Evolutionary conservation across 2,329 filamentous ascomycete genomes (phyloP).

Genomic region (Aspergillus sp.): DNA sequence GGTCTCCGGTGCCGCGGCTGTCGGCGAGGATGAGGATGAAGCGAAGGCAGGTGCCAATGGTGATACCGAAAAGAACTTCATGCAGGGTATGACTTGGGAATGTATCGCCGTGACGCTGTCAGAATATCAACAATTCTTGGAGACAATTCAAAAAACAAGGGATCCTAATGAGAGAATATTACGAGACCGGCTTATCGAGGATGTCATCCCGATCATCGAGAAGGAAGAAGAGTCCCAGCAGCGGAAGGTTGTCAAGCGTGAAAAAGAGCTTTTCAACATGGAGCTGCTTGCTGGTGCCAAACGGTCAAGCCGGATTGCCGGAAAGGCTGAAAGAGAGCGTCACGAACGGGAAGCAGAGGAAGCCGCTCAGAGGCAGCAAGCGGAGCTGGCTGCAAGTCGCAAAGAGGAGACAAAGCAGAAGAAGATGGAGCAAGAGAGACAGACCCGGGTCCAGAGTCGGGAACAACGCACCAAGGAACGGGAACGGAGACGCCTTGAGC

Average conservation of each 20-base stretch:
- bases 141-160: slow-evolving; percentile 63
- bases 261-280: slow-evolving; percentile 71
- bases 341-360: slow-evolving; percentile 63
- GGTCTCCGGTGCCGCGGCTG: slow-evolving; percentile 27
- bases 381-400: slow-evolving; percentile 56
- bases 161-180: slow-evolving; percentile 80
- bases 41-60: slow-evolving; percentile 33
- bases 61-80: slow-evolving; percentile 48
- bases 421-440: slow-evolving; percentile 65
- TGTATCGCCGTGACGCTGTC: slow-evolving; percentile 74
- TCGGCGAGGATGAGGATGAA: slow-evolving; percentile 37
- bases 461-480: slow-evolving; percentile 81
- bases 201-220: slow-evolving; percentile 77
- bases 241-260: slow-evolving; percentile 63
- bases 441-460: slow-evolving; percentile 70
- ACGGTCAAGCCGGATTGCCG: slow-evolving; percentile 79
- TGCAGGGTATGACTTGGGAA: slow-evolving; percentile 79
- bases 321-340: slow-evolving; percentile 69
- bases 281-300: slow-evolving; percentile 91
- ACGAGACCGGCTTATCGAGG: slow-evolving; percentile 60
- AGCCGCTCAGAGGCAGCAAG: slow-evolving; percentile 57
- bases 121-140: slow-evolving; percentile 66
- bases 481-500: slow-evolving; percentile 69
- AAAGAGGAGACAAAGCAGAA: slow-evolving; percentile 52
- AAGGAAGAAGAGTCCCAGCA: slow-evolving; percentile 61